These are phyloP conservation scores for Cystobasidium ongulense DNA, from an alignment of 768 basidiomycete species.

Conservation along the genomic window DNA sequence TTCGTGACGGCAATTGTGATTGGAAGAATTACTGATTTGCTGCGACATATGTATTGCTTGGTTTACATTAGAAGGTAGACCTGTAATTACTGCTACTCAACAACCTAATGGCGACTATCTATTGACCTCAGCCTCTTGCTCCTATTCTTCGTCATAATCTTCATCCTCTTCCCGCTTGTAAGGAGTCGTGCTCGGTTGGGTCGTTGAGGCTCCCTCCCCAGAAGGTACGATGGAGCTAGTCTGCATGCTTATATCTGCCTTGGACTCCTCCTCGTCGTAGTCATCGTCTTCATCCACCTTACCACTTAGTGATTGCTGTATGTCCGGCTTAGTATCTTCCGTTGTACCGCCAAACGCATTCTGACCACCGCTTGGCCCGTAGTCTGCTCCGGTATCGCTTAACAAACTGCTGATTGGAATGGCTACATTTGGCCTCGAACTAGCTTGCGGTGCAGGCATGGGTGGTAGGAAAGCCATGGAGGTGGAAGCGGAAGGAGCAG, in stretches of 20 bases:
- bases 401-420: conserved; percentile 29
- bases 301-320: background rate
- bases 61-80: no score
- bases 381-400: conserved; percentile 56
- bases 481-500: background rate
- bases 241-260: background rate
- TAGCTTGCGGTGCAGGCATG: conserved; percentile 41
- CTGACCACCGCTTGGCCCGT: conserved; percentile 47
- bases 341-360: background rate
- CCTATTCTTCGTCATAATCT: conserved; percentile 20
- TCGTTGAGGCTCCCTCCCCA: background rate
- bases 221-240: background rate
- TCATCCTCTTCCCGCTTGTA: conserved; percentile 18
- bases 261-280: background rate
- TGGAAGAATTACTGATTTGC: no score
- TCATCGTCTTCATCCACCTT: background rate
- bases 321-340: background rate
- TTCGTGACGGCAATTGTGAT: no score
- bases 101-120: no score
- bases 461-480: conserved; percentile 44
- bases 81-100: no score
- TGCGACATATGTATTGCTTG: no score
- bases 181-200: background rate
- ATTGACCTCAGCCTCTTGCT: no score
- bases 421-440: conserved; percentile 42